Conservation (phyloP, 768 basidiomycete genomes). For the Boletus coccyginus region DNA sequence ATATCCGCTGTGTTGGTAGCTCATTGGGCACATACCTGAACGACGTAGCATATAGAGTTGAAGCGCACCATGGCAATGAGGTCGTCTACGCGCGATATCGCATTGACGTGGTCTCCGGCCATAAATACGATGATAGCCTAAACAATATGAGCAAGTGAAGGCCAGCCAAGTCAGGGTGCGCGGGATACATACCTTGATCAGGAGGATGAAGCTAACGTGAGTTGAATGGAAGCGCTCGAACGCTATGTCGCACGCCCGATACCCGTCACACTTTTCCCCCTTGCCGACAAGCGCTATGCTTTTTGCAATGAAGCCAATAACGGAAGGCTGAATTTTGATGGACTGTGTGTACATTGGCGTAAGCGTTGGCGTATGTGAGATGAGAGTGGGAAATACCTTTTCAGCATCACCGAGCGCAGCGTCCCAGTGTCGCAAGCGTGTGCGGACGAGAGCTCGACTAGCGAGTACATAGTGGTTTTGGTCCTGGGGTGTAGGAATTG, state of each 20-base stretch:
- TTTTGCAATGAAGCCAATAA: background rate
- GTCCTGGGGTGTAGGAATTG: background rate
- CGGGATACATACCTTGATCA: conserved; percentile 6
- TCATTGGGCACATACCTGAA: background rate
- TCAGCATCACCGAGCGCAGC: conserved; percentile 3
- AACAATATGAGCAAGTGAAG: background rate
- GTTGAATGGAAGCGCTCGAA: conserved; percentile 3
- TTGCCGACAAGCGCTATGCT: background rate
- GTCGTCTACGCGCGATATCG: conserved; percentile 4
- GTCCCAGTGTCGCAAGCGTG: background rate
- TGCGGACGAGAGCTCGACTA: conserved; percentile 3
- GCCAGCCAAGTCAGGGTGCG: background rate
- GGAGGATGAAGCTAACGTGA: conserved; percentile 1
- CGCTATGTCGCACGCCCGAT: background rate
- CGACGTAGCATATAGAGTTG: background rate
- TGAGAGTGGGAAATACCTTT: background rate
- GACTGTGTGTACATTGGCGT: background rate
- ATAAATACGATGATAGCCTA: conserved; percentile 6
- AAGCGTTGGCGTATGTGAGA: background rate
- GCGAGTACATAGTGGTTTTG: background rate
- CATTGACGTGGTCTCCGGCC: background rate
- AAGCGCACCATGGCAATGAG: background rate
- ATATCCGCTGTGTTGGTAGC: background rate
- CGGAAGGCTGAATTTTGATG: background rate
- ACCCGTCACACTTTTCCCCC: background rate